These are phyloP conservation scores for Limnomonas spitsbergensis DNA, from an alignment of 139 green algal species.

Conservation along the genomic window DNA sequence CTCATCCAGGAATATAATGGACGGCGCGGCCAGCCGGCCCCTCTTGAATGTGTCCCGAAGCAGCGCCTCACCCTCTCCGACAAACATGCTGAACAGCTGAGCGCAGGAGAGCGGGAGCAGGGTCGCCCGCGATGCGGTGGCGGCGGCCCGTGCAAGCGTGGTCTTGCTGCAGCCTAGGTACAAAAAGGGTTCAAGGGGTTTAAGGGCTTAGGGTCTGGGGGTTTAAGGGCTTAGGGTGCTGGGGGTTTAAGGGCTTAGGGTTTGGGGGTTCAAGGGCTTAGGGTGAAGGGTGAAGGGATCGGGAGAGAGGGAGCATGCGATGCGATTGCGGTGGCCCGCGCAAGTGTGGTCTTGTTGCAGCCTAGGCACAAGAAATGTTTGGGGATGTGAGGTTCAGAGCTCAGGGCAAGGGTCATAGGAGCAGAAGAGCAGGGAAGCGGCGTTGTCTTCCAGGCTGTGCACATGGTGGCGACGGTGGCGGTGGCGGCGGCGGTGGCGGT, in stretches of 20 bases:
- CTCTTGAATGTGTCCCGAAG: slow-evolving; percentile 70
- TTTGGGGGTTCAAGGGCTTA: too few species aligned
- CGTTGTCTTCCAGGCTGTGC: too few species aligned
- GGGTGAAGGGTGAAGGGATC: too few species aligned
- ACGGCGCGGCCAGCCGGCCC: slow-evolving; percentile 65
- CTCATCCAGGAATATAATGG: slow-evolving; percentile 88
- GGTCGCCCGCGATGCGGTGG: slow-evolving; percentile 59
- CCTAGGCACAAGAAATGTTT: too few species aligned
- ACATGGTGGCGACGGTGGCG: too few species aligned
- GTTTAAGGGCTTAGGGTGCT: too few species aligned
- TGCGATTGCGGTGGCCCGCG: slow-evolving; percentile 65
- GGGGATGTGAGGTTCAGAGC: too few species aligned
- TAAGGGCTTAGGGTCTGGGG: too few species aligned
- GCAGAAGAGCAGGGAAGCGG: too few species aligned
- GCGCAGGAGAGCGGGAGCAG: slow-evolving; percentile 70
- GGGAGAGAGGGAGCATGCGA: slow-evolving; percentile 68
- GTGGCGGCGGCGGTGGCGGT: slow-evolving; percentile 67
- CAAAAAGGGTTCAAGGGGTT: too few species aligned
- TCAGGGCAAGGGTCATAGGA: too few species aligned
- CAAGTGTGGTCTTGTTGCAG: slow-evolving; percentile 86
- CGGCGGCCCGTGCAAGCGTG: slow-evolving; percentile 73
- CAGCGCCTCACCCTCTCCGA: slow-evolving; percentile 80
- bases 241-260: too few species aligned
- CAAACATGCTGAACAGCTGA: slow-evolving; percentile 83
- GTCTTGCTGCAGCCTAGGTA: slow-evolving; percentile 88